Evolutionary conservation across 306 rosid genomes (phyloP).

Genomic region (Cicer pinnatifidum): DNA sequence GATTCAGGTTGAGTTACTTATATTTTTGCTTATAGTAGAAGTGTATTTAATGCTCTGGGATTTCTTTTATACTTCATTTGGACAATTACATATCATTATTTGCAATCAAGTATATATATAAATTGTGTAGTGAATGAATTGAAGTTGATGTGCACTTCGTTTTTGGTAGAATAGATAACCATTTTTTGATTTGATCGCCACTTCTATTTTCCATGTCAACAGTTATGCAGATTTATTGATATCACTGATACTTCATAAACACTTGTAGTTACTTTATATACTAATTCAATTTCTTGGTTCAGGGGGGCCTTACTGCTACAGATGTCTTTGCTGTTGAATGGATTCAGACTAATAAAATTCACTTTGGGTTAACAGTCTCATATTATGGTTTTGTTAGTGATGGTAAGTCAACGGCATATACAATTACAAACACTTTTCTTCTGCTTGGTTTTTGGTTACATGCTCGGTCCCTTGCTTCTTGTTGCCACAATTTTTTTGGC

Average conservation of each 20-base stretch:
- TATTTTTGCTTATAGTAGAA: slow-evolving; percentile 21
- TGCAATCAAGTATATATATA: slow-evolving; percentile 14
- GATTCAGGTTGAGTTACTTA: slow-evolving; percentile 5
- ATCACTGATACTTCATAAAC: slow-evolving; percentile 15
- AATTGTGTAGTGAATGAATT: slow-evolving; percentile 16
- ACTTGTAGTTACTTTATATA: slow-evolving; percentile 25
- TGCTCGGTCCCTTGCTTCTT: slow-evolving; percentile 25
- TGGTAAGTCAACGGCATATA: slow-evolving; percentile 63
- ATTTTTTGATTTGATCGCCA: slow-evolving; percentile 5
- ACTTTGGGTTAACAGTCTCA: slow-evolving; percentile 94
- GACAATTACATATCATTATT: slow-evolving; percentile 16
- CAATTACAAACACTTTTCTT: slow-evolving; percentile 15
- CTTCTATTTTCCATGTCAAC: slow-evolving; percentile 36
- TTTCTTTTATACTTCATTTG: slow-evolving; percentile 27
- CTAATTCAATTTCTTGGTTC: slow-evolving; percentile 53
- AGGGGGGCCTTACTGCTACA: slow-evolving; percentile 99
- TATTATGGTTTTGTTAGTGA: slow-evolving; percentile 95
- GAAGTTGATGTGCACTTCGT: not conserved
- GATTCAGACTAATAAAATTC: slow-evolving; percentile 83
- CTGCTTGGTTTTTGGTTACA: slow-evolving; percentile 15
- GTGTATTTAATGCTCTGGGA: slow-evolving; percentile 19
- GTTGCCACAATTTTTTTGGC: slow-evolving; percentile 21
- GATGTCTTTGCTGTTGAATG: slow-evolving; percentile 98
- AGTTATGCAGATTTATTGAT: slow-evolving; percentile 30
- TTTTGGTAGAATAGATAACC: slow-evolving; percentile 8